These are phyloP conservation scores for Cadophora luteo-olivacea DNA, from an alignment of 2,329 filamentous ascomycete species.

Conservation along the genomic window DNA sequence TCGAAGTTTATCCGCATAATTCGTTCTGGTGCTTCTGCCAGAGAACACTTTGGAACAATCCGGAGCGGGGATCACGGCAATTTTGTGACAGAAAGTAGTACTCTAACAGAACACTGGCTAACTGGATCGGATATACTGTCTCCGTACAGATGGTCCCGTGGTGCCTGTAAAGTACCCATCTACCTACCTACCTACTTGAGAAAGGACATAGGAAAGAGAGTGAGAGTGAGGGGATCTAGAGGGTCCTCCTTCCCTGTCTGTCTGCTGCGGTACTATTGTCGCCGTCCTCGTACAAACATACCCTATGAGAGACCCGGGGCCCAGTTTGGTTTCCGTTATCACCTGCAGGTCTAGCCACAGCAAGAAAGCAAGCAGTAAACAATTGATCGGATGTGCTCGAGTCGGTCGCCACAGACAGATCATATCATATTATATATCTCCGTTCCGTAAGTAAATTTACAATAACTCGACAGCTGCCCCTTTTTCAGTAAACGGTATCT, in stretches of 20 bases:
- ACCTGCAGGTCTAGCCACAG: background rate
- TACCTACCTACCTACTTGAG: background rate
- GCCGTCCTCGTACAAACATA: background rate
- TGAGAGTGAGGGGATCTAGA: background rate
- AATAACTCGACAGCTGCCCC: background rate
- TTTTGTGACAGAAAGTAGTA: background rate
- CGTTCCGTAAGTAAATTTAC: background rate
- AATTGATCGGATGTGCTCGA: background rate
- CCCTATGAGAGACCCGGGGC: background rate
- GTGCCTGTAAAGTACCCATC: background rate
- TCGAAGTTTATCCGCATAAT: slow-evolving; percentile 26
- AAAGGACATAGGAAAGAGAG: background rate
- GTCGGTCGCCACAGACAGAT: background rate
- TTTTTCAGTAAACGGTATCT: background rate
- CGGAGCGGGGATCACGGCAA: background rate
- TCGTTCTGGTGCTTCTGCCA: background rate
- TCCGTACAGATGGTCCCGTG: slow-evolving; percentile 4
- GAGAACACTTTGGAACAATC: slow-evolving; percentile 5
- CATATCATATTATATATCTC: background rate
- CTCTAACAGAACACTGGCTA: background rate
- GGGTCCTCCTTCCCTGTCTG: background rate
- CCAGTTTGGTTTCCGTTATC: background rate
- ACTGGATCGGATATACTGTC: background rate
- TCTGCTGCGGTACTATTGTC: background rate
- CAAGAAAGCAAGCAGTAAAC: background rate